Evolutionary conservation across 2,329 filamentous ascomycete species (phyloP), one percentile per base, ranked within the genome.

Genomic region (Gnomoniopsis smithogilvyi): DNA sequence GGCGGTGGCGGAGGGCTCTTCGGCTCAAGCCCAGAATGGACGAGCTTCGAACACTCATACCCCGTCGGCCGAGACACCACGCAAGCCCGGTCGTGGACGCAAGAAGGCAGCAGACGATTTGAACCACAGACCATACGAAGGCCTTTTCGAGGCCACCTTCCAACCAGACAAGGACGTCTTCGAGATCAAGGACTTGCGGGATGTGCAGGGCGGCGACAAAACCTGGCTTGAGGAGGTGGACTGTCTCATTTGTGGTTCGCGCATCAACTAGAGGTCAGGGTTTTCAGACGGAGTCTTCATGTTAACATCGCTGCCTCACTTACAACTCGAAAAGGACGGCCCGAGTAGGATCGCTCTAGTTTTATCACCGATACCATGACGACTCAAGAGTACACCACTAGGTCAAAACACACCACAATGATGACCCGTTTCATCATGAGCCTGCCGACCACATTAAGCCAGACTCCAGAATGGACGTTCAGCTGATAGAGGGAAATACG

Each of bases 171-270:
- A 72, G 3, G 78, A 75, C 3, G 68, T 75, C 22, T 75, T 84
- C 53, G 78, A 83, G 63, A 78, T 85, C 53, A 76, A 69, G 26
- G 83, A 85, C 63, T 69, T 84, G 49, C 75, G 83, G 50, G 72
- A 74, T 11, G 70, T 84, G 7, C 67, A 68, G 2, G 80, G 76
- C 11, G 81, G 81, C 2, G 76, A 78, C 34, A 82, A 80, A 68
- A 72, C 70, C 11, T 86, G 83, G 83, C 78, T 74, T 12, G 81
- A 85, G 66, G 74, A 75, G 3, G 68, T 80, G 34, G 69, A 73
- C 51, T 86, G 83, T 62, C 73, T 85, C 38, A 66, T 81, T 45
- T 86, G 83, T 66, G 71, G 71, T 22, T 66, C 71, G n/a, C 70
- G 71, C 47, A 78, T 84, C 59, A 76, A 80, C 56, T 80, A 71